Evolutionary conservation across 805 yeast species (phyloP).

Genomic region (Tetrapisispora nanseiensis): DNA sequence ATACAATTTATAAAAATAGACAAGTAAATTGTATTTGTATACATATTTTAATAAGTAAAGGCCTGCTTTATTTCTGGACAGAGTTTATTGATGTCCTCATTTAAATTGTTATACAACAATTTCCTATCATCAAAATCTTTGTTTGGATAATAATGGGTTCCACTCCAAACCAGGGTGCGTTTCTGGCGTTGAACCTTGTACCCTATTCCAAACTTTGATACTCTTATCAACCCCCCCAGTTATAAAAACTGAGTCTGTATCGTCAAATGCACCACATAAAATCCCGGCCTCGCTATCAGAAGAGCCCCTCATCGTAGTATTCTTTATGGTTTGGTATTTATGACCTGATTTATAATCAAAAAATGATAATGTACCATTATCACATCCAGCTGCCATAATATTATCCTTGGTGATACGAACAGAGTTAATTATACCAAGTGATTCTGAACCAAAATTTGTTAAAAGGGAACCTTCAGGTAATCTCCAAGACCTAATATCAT

Average conservation of each 20-base stretch:
- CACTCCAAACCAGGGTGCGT: constrained; percentile 26
- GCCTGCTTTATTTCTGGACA: no score
- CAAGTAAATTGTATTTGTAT: no score
- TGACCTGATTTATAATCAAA: constrained; percentile 71
- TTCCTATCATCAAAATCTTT: constrained; percentile 26
- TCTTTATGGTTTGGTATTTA: constrained; percentile 42
- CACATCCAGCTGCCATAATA: constrained; percentile 72
- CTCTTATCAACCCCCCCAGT: constrained; percentile 90
- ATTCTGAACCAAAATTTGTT: constrained; percentile 38
- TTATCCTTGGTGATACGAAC: constrained; percentile 51
- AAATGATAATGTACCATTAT: constrained; percentile 67
- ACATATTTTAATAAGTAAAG: no score
- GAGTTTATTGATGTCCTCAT: no score
- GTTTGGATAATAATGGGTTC: constrained; percentile 23
- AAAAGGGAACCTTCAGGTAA: constrained; percentile 68
- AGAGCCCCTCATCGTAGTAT: constrained; percentile 63
- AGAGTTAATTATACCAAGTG: constrained; percentile 51
- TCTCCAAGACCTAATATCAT: constrained; percentile 75
- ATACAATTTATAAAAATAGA: no score
- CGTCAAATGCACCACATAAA: constrained; percentile 62
- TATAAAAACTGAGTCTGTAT: constrained; percentile 67
- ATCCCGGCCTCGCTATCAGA: constrained; percentile 58
- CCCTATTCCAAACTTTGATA: constrained; percentile 62
- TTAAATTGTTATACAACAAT: no score
- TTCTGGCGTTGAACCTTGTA: constrained; percentile 24